Base-by-base conservation (phyloP, 2,329 filamentous ascomycete species). In the Emericellopsis cladophorae region DNA sequence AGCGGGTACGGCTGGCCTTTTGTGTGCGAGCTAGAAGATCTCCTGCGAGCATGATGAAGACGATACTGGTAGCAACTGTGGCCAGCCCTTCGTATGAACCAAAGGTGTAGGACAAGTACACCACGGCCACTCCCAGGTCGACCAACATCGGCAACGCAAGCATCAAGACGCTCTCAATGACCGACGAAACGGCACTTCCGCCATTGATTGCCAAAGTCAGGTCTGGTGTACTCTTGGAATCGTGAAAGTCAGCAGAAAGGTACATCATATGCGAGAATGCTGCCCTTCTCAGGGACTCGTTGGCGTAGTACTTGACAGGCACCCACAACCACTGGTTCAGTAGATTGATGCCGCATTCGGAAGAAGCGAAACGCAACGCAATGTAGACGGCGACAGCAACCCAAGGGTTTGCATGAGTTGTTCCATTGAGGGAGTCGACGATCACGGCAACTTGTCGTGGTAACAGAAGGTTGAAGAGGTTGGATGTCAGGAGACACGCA, bases 391-490 rank as follows among this genome's bases (percentile, higher is more conserved):
- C 45, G 3, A 76, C 69, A 21, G 74, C 67, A 4, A 64, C 46
- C 73, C 73, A 76, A 1, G 68, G 65, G 40, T 64, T 68, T 42
- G 57, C 65, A 35, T 65, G 59, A 34, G 70, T 66, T 31, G 52
- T 56, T 8, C 67, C 64, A 24, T 68, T 68, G 18, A 93, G 62
- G 45, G 74, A 74, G 51, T 92, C 77, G 47, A 85, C 80, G 46
- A 94, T 79, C 43, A 84, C 76, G 47, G 86, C 87, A 26, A 90
- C 75, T 54, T 92, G 84, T 16, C 83, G 74, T n/a, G 87, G 87
- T 26, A 87, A 76, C 34, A 93, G 62, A 12, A 94, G 66, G 49
- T 88, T 85, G 39, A 93, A 65, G 5, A 74, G 74, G 47, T 89
- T 86, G 42, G 79, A 74, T 40, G 69, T 64, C n/a, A 88, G 56